Conservation (phyloP, 345 rosid genomes). For the Ceriops tagal region DNA sequence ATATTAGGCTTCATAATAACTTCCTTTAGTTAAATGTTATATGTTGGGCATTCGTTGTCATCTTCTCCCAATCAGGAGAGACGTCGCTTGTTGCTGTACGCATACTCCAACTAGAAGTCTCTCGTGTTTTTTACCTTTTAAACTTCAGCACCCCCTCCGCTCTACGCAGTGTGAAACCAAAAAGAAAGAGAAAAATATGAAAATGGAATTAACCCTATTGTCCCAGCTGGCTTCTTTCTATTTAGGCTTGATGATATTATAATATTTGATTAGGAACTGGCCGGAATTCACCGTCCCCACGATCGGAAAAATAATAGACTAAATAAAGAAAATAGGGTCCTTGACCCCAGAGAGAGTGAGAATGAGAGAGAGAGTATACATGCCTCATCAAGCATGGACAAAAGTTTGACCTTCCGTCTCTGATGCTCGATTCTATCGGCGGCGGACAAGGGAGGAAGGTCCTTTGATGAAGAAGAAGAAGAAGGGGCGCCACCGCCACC, state of each 20-base stretch:
- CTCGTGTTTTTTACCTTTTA: neutral
- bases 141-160: slow-evolving; percentile 16
- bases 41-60: slow-evolving; percentile 35
- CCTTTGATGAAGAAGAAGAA: slow-evolving; percentile 49
- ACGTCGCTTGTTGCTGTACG: slow-evolving; percentile 33
- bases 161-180: slow-evolving; percentile 21
- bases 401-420: slow-evolving; percentile 84
- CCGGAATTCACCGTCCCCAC: slow-evolving; percentile 17
- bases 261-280: slow-evolving; percentile 11
- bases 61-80: slow-evolving; percentile 35
- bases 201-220: slow-evolving; percentile 31
- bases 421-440: slow-evolving; percentile 93
- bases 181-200: slow-evolving; percentile 41
- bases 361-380: slow-evolving; percentile 34
- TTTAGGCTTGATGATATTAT: slow-evolving; percentile 11
- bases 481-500: slow-evolving; percentile 26
- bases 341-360: slow-evolving; percentile 21
- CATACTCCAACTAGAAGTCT: slow-evolving; percentile 18
- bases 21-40: slow-evolving; percentile 21
- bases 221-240: slow-evolving; percentile 51
- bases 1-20: slow-evolving; percentile 6
- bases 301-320: slow-evolving; percentile 23
- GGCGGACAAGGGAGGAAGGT: slow-evolving; percentile 62
- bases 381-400: slow-evolving; percentile 99
- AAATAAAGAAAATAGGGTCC: slow-evolving; percentile 17